Evolutionary conservation across 163 green algal species (phyloP).

Genomic region (Scenedesmus sp.): DNA sequence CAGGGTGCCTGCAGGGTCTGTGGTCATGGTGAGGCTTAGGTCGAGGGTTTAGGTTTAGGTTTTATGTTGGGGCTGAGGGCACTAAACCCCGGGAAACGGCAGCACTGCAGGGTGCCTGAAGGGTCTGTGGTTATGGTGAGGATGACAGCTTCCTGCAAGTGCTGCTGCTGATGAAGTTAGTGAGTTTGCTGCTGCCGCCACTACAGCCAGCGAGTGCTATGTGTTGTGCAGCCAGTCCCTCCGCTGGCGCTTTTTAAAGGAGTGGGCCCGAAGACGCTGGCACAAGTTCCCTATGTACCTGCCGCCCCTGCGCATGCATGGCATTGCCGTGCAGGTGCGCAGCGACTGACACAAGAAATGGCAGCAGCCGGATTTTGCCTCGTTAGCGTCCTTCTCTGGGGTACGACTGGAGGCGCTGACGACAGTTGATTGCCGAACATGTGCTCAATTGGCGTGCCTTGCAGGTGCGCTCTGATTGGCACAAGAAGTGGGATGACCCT

Average conservation of each 20-base stretch:
- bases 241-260: too few species aligned
- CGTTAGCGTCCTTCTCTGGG: background rate
- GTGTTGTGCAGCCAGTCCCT: too few species aligned
- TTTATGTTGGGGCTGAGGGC: too few species aligned
- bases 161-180: too few species aligned
- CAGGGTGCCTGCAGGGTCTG: background rate
- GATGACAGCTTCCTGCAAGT: background rate
- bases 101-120: background rate
- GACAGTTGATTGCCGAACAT: background rate
- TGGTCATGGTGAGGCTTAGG: background rate
- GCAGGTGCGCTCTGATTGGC: constrained; percentile 25
- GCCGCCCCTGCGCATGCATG: background rate
- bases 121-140: background rate
- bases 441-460: background rate
- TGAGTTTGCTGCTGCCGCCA: background rate
- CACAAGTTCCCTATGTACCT: background rate
- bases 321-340: background rate
- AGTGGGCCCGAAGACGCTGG: background rate
- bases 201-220: background rate
- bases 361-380: background rate
- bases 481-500: constrained; percentile 24
- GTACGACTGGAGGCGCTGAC: background rate
- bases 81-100: background rate
- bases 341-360: background rate
- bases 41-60: too few species aligned